Conservation (phyloP, 2,329 filamentous ascomycete genomes). For the Talaromyces funiculosus region DNA sequence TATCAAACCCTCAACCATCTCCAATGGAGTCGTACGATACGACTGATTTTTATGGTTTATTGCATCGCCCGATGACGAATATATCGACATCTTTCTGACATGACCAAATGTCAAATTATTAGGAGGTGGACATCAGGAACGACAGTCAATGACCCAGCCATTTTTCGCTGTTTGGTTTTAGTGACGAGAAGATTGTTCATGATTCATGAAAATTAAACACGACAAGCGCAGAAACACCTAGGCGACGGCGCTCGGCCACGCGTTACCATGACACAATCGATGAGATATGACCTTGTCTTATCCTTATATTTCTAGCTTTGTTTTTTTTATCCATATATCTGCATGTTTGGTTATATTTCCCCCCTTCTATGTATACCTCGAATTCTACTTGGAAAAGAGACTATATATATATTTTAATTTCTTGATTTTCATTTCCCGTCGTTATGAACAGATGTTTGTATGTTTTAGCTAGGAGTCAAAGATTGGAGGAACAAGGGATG, state of each 20-base stretch:
- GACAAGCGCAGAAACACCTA: background rate
- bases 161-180: background rate
- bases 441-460: too few relatives aligned
- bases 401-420: too few relatives aligned
- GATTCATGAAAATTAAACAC: background rate
- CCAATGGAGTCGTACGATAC: background rate
- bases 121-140: background rate
- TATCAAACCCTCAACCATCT: conserved; percentile 3
- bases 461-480: background rate
- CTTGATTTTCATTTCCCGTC: too few relatives aligned
- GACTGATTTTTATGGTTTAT: background rate
- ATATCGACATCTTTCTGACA: background rate
- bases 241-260: background rate
- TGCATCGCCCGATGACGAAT: background rate
- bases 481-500: background rate
- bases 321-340: background rate
- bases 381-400: background rate
- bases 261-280: too few relatives aligned
- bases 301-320: background rate
- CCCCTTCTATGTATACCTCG: background rate
- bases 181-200: background rate
- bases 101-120: too few relatives aligned
- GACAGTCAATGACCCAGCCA: background rate
- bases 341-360: background rate
- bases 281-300: background rate